Conservation (phyloP, 208 protist genomes). For the Crithidia acanthocephali region DNA sequence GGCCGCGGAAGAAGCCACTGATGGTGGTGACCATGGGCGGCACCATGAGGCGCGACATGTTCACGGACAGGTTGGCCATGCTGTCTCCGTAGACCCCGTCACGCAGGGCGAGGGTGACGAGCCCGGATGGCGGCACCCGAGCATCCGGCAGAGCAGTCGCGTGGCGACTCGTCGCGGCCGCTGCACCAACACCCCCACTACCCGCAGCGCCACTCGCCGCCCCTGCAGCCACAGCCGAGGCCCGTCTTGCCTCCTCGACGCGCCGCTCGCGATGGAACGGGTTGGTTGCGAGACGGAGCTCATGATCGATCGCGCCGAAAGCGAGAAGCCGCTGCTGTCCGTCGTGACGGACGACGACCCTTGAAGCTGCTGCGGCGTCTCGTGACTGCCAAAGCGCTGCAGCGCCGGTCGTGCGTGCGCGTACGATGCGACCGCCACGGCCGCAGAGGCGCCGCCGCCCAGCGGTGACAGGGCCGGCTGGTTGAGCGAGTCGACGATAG, state of each 20-base stretch:
- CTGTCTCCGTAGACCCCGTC: background rate
- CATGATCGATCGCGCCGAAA: background rate
- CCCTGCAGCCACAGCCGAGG: too few species aligned
- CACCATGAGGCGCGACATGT: constrained; percentile 3
- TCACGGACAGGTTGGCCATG: background rate
- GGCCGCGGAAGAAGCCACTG: background rate
- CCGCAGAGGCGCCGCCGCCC: too few species aligned
- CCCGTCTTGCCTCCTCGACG: too few species aligned
- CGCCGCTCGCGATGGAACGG: background rate
- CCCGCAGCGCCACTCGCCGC: too few species aligned
- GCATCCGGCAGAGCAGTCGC: background rate
- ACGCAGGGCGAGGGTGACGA: background rate
- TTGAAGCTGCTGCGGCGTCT: background rate
- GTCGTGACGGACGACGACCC: background rate
- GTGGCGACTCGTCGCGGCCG: too few species aligned
- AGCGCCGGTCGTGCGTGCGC: background rate
- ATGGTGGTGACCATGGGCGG: constrained; percentile 3
- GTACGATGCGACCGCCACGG: too few species aligned
- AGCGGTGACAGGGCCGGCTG: background rate
- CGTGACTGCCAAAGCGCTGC: background rate
- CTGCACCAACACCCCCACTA: too few species aligned
- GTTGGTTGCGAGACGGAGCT: constrained; percentile 8
- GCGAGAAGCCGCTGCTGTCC: constrained; percentile 9
- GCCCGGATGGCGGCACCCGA: background rate
- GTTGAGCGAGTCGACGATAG: background rate